A percentile compares a stretch with the other conserved stretches of the same genome.
These are phyloP conservation scores for Rhizophora mangle DNA, from an alignment of 345 rosid species.

Conservation along the genomic window DNA sequence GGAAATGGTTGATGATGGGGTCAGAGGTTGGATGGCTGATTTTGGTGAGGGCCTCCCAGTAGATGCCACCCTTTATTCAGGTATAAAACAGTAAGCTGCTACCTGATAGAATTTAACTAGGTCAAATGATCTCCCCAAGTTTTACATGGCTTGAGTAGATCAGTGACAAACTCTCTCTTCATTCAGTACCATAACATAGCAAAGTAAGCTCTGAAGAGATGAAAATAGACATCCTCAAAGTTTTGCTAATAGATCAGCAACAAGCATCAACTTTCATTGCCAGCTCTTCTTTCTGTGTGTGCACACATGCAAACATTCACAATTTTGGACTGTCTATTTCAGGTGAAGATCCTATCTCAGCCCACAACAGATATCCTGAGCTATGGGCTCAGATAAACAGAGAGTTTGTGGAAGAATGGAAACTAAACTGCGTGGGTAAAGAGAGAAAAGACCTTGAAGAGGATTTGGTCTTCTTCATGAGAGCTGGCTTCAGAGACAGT, in stretches of 20 bases:
- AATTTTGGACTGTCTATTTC: slow-evolving; percentile 11
- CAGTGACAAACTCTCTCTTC: too few relatives aligned
- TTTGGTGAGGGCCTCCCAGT: slow-evolving; percentile 78
- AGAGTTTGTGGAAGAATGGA: slow-evolving; percentile 69
- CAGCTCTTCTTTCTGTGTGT: neutral
- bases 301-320: neutral
- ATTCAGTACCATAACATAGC: too few relatives aligned
- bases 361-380: slow-evolving; percentile 75
- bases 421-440: slow-evolving; percentile 21
- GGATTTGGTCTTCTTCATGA: slow-evolving; percentile 59
- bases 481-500: slow-evolving; percentile 69
- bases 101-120: neutral
- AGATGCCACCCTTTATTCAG: slow-evolving; percentile 61
- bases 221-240: too few relatives aligned
- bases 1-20: slow-evolving; percentile 68
- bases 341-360: slow-evolving; percentile 69
- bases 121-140: too few relatives aligned
- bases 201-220: too few relatives aligned
- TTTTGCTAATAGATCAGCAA: too few relatives aligned
- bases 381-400: slow-evolving; percentile 71
- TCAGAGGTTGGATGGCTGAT: slow-evolving; percentile 84
- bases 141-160: too few relatives aligned
- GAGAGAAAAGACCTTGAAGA: slow-evolving; percentile 44
- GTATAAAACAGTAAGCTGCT: slow-evolving; percentile 24
- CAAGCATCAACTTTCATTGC: too few relatives aligned